Conservation (phyloP, 176 grass and related monocot species). For the Rhipidocladum racemiflorum region DNA sequence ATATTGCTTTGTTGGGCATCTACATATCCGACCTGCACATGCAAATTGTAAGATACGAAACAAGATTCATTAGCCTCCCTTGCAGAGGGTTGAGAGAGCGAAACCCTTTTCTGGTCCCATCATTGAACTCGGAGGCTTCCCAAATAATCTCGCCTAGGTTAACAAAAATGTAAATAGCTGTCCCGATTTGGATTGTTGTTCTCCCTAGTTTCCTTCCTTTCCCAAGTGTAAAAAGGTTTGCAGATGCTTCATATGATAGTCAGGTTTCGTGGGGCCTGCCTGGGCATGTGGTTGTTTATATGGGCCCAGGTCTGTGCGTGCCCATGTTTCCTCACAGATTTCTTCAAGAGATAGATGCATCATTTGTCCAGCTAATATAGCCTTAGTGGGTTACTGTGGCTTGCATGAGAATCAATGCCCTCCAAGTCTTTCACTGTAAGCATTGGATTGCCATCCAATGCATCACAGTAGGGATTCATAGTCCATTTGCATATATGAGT, state of each 20-base stretch:
- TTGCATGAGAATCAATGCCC: slow-evolving; percentile 6
- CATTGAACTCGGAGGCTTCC: slow-evolving; percentile 55
- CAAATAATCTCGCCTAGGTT: slow-evolving; percentile 75
- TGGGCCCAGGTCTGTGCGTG: slow-evolving; percentile 46
- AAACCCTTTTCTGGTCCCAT: slow-evolving; percentile 35
- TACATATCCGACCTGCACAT: slow-evolving; percentile 30
- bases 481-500: slow-evolving; percentile 40
- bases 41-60: slow-evolving; percentile 64
- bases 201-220: slow-evolving; percentile 37
- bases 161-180: slow-evolving; percentile 83
- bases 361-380: slow-evolving; percentile 45
- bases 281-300: slow-evolving; percentile 64
- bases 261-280: slow-evolving; percentile 52
- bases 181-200: slow-evolving; percentile 50
- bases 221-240: slow-evolving; percentile 61
- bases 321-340: slow-evolving; percentile 34
- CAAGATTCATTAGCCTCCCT: slow-evolving; percentile 93
- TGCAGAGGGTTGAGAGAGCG: slow-evolving; percentile 42
- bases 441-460: slow-evolving; percentile 25
- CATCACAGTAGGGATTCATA: not conserved
- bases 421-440: slow-evolving; percentile 25
- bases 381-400: slow-evolving; percentile 25
- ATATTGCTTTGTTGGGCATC: slow-evolving; percentile 35
- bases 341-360: slow-evolving; percentile 40
- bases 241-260: slow-evolving; percentile 66